Evolutionary conservation across 169 alveolate genomes (phyloP).

Genomic region (Plasmodium vivax): DNA sequence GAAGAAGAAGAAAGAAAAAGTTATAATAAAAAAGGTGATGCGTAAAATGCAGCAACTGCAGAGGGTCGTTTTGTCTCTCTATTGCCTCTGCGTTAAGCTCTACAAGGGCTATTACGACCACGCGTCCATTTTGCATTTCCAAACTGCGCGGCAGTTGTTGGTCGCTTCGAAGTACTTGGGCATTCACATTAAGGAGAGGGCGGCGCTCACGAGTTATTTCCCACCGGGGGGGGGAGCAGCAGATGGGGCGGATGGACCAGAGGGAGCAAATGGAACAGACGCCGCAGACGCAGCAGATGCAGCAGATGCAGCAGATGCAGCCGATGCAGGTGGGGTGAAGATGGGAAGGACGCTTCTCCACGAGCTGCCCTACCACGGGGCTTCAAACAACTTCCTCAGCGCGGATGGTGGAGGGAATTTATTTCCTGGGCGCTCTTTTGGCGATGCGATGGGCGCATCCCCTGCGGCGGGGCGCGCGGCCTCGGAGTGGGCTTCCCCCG

Average conservation of each 20-base stretch:
- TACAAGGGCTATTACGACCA: constrained; percentile 59
- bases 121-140: constrained; percentile 51
- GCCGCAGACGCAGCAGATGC: too few relatives aligned
- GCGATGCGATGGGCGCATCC: background rate
- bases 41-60: constrained; percentile 28
- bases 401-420: background rate
- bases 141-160: constrained; percentile 51
- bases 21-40: constrained; percentile 3
- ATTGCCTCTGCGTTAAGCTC: constrained; percentile 27
- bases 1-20: constrained; percentile 31
- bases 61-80: constrained; percentile 11
- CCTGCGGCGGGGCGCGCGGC: background rate
- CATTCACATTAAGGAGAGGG: constrained; percentile 34
- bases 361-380: background rate
- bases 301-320: too few relatives aligned
- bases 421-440: background rate
- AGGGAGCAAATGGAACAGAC: too few relatives aligned
- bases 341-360: background rate
- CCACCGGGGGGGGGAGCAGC: background rate
- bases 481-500: background rate
- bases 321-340: background rate
- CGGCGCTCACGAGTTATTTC: background rate
- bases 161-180: constrained; percentile 60
- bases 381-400: background rate
- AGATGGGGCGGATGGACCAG: too few relatives aligned